Percentiles rank a stretch among this genome's conserved stretches.
Conservation (phyloP, 2,329 filamentous ascomycete species). For the Penicillium corylophilum region DNA sequence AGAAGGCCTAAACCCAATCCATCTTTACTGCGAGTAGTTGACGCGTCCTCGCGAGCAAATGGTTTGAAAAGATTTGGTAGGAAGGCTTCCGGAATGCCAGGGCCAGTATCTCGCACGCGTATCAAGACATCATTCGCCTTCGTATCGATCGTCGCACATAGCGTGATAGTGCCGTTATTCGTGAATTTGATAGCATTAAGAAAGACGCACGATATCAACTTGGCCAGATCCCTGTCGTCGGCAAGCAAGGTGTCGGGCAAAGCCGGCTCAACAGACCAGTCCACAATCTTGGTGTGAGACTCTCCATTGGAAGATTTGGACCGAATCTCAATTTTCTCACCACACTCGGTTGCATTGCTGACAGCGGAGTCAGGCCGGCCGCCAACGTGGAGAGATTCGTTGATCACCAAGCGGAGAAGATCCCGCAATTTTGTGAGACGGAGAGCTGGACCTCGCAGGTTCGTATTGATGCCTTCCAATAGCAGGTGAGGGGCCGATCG, state of each 20-base stretch:
- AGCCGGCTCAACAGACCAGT: slow-evolving; percentile 49
- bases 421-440: slow-evolving; percentile 48
- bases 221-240: slow-evolving; percentile 63
- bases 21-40: slow-evolving; percentile 65
- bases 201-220: slow-evolving; percentile 63
- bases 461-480: slow-evolving; percentile 38
- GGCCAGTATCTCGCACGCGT: slow-evolving; percentile 64
- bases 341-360: slow-evolving; percentile 43
- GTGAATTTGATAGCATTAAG: slow-evolving; percentile 72
- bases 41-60: slow-evolving; percentile 68
- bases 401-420: slow-evolving; percentile 47
- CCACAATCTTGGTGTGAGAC: slow-evolving; percentile 44
- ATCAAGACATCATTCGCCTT: slow-evolving; percentile 58
- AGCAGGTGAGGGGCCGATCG: slow-evolving; percentile 37
- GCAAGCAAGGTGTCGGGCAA: slow-evolving; percentile 51
- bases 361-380: slow-evolving; percentile 50
- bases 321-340: slow-evolving; percentile 48
- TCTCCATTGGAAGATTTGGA: slow-evolving; percentile 47
- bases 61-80: slow-evolving; percentile 67
- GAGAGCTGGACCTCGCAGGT: slow-evolving; percentile 35
- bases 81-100: slow-evolving; percentile 66
- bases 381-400: slow-evolving; percentile 49
- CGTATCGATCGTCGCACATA: slow-evolving; percentile 54
- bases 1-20: slow-evolving; percentile 67
- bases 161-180: slow-evolving; percentile 59